Conservation (phyloP, 139 green algal species). For the Coelastrella sp. region DNA sequence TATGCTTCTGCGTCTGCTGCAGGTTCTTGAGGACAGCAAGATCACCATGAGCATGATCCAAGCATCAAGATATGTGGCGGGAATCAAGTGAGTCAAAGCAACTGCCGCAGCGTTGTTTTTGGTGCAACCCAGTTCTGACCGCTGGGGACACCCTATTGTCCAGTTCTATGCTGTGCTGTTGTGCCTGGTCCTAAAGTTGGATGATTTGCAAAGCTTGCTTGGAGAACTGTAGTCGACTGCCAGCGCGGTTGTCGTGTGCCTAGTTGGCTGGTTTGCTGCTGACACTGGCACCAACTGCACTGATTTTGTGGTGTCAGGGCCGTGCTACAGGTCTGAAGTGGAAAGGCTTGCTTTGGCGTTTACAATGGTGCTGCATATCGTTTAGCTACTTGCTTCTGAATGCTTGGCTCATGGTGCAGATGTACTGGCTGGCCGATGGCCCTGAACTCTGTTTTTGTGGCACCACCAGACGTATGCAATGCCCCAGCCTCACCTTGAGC, state of each 20-base stretch:
- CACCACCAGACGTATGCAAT: constrained; percentile 87
- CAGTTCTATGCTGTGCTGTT: no score
- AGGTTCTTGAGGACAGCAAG: constrained; percentile 84
- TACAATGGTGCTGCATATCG: constrained; percentile 70
- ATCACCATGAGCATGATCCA: constrained; percentile 83
- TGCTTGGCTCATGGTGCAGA: constrained; percentile 76
- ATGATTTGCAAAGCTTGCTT: no score
- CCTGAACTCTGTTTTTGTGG: constrained; percentile 70
- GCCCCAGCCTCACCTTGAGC: neutral
- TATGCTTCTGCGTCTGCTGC: neutral
- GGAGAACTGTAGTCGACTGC: no score
- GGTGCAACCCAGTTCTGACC: no score
- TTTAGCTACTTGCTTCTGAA: constrained; percentile 47
- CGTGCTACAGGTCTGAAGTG: constrained; percentile 63
- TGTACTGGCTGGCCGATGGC: constrained; percentile 78
- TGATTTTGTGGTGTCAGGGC: no score
- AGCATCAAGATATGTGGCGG: constrained; percentile 66
- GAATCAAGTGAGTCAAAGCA: constrained; percentile 52
- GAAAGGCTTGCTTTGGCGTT: constrained; percentile 77
- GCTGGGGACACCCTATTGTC: no score
- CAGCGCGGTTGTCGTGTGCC: no score
- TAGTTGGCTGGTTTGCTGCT: no score
- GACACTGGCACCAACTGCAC: no score
- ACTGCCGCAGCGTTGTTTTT: no score
- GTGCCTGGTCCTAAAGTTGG: no score